A percentile compares a stretch with the other conserved stretches of the same genome.
phyloP scores from a whole-genome alignment of 2,329 filamentous ascomycete species.

The Nigrospora osmanthi region DNA sequence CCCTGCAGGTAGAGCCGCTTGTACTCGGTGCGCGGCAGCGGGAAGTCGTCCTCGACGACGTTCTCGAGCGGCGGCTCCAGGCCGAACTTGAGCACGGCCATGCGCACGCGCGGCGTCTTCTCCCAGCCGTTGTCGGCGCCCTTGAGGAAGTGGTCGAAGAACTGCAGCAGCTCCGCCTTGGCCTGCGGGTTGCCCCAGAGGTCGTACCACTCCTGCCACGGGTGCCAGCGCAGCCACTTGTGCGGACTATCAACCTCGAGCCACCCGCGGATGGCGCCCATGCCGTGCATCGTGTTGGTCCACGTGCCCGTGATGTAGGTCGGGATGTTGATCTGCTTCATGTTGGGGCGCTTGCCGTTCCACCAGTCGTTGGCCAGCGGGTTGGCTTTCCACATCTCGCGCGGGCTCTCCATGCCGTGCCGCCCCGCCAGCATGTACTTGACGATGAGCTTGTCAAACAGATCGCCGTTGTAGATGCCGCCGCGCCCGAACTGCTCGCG shows the following conservation, averaged over 20 bases:
- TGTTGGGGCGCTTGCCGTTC: constrained; percentile 9
- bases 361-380: constrained; percentile 8
- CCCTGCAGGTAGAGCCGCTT: constrained; percentile 5
- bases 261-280: constrained; percentile 18
- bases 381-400: constrained; percentile 5
- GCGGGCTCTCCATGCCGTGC: constrained; percentile 6
- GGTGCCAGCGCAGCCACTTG: constrained; percentile 29
- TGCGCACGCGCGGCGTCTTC: constrained; percentile 31
- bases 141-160: constrained; percentile 35
- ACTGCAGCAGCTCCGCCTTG: constrained; percentile 25
- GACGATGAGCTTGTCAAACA: constrained; percentile 8
- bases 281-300: constrained; percentile 8
- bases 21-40: constrained; percentile 7
- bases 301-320: constrained; percentile 9
- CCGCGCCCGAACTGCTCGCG: constrained; percentile 13
- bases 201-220: constrained; percentile 34
- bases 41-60: constrained; percentile 12
- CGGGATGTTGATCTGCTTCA: constrained; percentile 7
- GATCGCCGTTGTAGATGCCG: constrained; percentile 10
- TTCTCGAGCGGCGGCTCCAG: constrained; percentile 16
- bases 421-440: constrained; percentile 5
- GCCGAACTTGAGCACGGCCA: constrained; percentile 25
- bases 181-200: constrained; percentile 23
- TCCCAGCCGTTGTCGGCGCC: constrained; percentile 33
- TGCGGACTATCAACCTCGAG: constrained; percentile 21